Percentiles rank a stretch among this genome's conserved stretches.
Evolutionary conservation across 352 stramenopile genomes (phyloP).

Genomic region (Phytopythium montanum): DNA sequence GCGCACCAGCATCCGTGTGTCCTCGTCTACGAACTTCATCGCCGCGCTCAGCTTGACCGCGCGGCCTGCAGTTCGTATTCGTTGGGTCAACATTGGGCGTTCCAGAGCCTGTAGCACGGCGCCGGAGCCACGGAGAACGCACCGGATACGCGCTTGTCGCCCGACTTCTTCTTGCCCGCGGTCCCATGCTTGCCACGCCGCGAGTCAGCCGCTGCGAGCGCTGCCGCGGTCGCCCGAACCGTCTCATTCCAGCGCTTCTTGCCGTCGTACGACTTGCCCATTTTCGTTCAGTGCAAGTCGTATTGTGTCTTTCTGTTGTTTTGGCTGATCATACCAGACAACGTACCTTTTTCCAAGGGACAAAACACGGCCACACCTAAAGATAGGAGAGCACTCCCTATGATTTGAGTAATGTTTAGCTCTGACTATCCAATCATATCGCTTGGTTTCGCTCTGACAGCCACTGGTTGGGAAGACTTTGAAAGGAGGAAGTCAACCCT

Average conservation of each 20-base stretch:
- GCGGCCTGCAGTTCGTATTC: conserved; percentile 33
- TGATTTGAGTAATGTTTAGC: no score
- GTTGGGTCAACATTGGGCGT: neutral
- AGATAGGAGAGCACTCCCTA: no score
- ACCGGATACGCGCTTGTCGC: conserved; percentile 66
- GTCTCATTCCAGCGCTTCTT: conserved; percentile 87
- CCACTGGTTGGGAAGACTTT: no score
- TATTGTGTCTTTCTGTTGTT: no score
- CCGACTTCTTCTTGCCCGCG: conserved; percentile 14
- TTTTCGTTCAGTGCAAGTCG: no score
- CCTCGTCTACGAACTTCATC: conserved; percentile 81
- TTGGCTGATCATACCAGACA: no score
- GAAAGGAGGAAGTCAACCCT: no score
- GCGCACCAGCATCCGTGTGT: conserved; percentile 77
- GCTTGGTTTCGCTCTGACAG: no score
- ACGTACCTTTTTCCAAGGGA: no score
- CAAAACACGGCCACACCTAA: no score
- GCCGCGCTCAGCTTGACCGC: conserved; percentile 75
- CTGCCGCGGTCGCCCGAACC: conserved; percentile 45
- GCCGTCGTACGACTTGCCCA: conserved; percentile 77
- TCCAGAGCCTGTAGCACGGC: neutral
- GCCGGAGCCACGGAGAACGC: neutral
- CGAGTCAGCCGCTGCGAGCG: conserved; percentile 3
- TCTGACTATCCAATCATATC: no score
- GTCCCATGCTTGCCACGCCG: conserved; percentile 3